These are phyloP conservation scores for Leishmania guyanensis DNA, from an alignment of 208 protist species.

Conservation along the genomic window DNA sequence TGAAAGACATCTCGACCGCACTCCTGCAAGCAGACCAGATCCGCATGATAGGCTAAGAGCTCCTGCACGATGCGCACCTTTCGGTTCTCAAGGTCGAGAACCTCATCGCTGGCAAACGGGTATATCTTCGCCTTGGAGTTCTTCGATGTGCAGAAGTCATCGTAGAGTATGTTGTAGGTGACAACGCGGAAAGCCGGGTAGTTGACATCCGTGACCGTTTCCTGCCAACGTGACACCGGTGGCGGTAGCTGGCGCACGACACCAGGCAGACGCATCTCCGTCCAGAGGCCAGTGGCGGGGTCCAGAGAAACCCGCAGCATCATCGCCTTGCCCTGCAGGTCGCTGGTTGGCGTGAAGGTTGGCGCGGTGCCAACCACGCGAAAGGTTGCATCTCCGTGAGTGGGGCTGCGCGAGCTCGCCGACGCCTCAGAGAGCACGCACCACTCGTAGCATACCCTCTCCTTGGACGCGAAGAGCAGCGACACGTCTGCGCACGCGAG, in stretches of 20 bases:
- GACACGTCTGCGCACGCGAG: conserved; percentile 66
- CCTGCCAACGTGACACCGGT: conserved; percentile 60
- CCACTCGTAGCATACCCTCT: conserved; percentile 75
- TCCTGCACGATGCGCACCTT: conserved; percentile 82
- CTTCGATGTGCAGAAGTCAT: conserved; percentile 80
- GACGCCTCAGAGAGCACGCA: conserved; percentile 28
- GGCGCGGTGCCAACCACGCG: conserved; percentile 44
- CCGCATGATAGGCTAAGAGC: conserved; percentile 76
- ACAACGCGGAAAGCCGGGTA: conserved; percentile 75
- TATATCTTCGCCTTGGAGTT: conserved; percentile 75
- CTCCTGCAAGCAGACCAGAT: conserved; percentile 90
- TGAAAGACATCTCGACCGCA: conserved; percentile 83
- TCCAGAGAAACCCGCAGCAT: conserved; percentile 63
- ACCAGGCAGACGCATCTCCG: conserved; percentile 53
- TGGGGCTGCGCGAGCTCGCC: neutral
- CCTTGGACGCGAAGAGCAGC: conserved; percentile 45
- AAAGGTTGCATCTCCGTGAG: conserved; percentile 2
- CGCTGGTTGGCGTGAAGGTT: conserved; percentile 56
- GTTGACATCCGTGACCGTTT: conserved; percentile 33
- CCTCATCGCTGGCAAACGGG: conserved; percentile 80
- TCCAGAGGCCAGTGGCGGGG: conserved; percentile 52
- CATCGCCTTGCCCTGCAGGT: conserved; percentile 55
- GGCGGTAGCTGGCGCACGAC: conserved; percentile 49
- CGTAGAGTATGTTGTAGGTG: conserved; percentile 93
- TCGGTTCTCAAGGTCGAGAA: conserved; percentile 72